These are phyloP conservation scores for Epichloe festucae DNA, from an alignment of 2,329 filamentous ascomycete species.

Conservation along the genomic window DNA sequence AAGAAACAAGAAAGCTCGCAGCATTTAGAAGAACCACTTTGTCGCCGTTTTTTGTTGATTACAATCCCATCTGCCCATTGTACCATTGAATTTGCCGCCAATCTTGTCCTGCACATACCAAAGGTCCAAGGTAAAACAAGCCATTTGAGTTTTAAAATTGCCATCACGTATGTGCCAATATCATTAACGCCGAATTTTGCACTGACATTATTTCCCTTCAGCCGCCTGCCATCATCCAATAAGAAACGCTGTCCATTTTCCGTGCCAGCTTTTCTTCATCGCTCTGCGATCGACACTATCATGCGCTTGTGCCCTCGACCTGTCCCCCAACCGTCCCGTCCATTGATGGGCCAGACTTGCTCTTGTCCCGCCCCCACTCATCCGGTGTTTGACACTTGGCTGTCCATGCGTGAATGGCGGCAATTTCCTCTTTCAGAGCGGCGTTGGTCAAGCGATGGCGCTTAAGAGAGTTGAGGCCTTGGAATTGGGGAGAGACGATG, in stretches of 20 bases:
- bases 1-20: no score
- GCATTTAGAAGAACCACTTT: no score
- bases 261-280: not conserved
- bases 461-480: slow-evolving; percentile 63
- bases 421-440: slow-evolving; percentile 75
- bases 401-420: slow-evolving; percentile 86
- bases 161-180: no score
- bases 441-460: slow-evolving; percentile 78
- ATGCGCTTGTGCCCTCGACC: slow-evolving; percentile 21
- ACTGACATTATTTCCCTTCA: not conserved
- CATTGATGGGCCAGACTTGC: slow-evolving; percentile 24
- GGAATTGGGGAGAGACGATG: slow-evolving; percentile 53
- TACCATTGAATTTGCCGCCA: no score
- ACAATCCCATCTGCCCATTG: no score
- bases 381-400: slow-evolving; percentile 86
- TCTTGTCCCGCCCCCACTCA: slow-evolving; percentile 63
- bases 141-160: no score
- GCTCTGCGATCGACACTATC: not conserved
- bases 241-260: not conserved
- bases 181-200: not conserved
- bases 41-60: no score
- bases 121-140: no score
- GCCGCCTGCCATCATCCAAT: no score
- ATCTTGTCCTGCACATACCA: no score
- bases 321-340: slow-evolving; percentile 31